phyloP scores from a whole-genome alignment of 1,139 yeast genomes.

The Protomyces macrosporus region DNA sequence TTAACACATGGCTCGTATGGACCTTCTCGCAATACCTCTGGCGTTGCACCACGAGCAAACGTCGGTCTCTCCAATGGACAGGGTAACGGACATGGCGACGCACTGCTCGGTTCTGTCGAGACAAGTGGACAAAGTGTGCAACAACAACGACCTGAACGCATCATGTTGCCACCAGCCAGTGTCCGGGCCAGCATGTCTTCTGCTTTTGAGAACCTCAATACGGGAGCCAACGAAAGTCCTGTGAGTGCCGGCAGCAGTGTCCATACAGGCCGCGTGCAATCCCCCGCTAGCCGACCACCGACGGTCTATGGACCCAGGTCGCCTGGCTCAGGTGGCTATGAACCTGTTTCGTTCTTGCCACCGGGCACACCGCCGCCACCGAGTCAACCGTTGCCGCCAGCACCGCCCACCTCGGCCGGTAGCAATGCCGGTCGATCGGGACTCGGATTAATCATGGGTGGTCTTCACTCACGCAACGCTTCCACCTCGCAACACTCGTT shows the following conservation, averaged over 20 bases:
- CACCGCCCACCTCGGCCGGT: background rate
- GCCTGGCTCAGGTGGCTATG: background rate
- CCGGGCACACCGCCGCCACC: constrained; percentile 17
- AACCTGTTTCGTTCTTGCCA: background rate
- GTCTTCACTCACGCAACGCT: background rate
- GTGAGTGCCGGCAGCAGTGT: background rate
- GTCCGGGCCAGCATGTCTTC: constrained; percentile 16
- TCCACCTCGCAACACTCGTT: background rate
- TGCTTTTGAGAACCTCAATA: constrained; percentile 12
- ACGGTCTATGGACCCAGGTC: background rate
- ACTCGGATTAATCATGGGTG: background rate
- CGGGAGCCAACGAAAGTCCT: background rate
- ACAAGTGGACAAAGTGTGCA: no score
- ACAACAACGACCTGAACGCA: constrained; percentile 1
- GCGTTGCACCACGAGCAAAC: no score
- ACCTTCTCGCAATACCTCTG: background rate
- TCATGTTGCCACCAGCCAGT: constrained; percentile 15
- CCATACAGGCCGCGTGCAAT: background rate
- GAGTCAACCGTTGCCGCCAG: constrained; percentile 18
- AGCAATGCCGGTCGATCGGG: background rate
- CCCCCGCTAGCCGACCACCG: constrained; percentile 1
- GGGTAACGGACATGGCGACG: background rate
- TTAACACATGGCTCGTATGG: constrained; percentile 10
- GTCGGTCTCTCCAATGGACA: no score
- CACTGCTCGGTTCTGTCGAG: background rate